Evolutionary conservation across 352 stramenopile species (phyloP), one percentile per base, ranked within the genome.

Genomic region (Labyrinthula sp.): DNA sequence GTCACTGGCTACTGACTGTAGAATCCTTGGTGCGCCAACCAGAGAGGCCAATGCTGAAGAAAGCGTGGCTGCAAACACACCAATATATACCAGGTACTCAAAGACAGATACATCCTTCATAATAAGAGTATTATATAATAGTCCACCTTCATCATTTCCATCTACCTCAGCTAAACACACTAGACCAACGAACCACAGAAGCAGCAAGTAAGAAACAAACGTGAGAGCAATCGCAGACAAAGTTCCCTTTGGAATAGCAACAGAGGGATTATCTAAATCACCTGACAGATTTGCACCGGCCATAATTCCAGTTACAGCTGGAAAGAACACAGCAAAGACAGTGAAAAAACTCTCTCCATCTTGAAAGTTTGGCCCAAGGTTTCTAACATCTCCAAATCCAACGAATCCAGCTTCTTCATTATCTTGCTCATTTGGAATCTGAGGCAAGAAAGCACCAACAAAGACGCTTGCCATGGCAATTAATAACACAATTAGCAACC

Each of bases 291-390:
- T 81, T 1, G 75, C 56, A 8, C 71, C 71, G 54, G 77, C 71
- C 71, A 81, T 81, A 47, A 79, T 76, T 3, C 72, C 72, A 2
- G 72, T 82, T 12, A 69, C 70, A 1, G 77, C 66, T 22, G 72
- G 72, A 36, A 81, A 82, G 30, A 82, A 74, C 28, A 82, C 3
- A 57, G 67, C 72, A 26, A 14, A 54, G 3, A 60, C 45, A 1
- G 47, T 58, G 38, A 48, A 39, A 3, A 50, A 38, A 40, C 20
- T 26, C 38, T 40, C 33, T 75, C 67, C 21, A 63, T 63, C 0
- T 62, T 69, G 9, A 76, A 52, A 30, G 69, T 75, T 2, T 71
- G 47, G 1, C 33, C 35, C 0, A 3, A 40, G 33, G 18, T 17
- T 30, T 8, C 10, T 14, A 33, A 12, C 28, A 4, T 62, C 63